Conservation (phyloP, 2,329 filamentous ascomycete genomes). For the Pseudogymnoascus sp. region DNA sequence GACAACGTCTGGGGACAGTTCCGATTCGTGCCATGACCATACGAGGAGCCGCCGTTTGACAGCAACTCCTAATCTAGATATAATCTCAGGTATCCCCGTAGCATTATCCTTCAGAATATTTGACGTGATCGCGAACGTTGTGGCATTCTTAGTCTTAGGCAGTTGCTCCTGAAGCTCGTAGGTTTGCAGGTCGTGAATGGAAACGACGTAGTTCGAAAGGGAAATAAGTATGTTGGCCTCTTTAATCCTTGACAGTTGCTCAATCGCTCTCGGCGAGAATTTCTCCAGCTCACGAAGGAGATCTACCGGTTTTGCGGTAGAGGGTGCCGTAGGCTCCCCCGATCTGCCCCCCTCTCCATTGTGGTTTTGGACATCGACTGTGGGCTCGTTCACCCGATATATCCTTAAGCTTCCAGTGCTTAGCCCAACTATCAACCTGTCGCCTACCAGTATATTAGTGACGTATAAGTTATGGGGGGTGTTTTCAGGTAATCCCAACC, state of each 20-base stretch:
- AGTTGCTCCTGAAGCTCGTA: conserved; percentile 77
- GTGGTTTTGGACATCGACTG: conserved; percentile 33
- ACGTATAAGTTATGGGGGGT: neutral
- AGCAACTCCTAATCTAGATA: conserved; percentile 82
- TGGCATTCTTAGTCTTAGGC: conserved; percentile 76
- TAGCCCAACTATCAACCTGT: conserved; percentile 83
- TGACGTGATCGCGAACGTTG: conserved; percentile 84
- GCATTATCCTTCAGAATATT: conserved; percentile 87
- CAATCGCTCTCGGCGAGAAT: conserved; percentile 82
- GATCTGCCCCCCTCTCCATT: conserved; percentile 28
- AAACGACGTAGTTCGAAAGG: conserved; percentile 81
- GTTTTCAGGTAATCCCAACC: conserved; percentile 41
- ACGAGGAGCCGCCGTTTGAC: conserved; percentile 83
- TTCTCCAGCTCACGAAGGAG: conserved; percentile 86
- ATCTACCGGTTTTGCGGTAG: conserved; percentile 56
- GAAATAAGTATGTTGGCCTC: conserved; percentile 88
- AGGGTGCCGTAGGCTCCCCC: conserved; percentile 20
- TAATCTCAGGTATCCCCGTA: conserved; percentile 85
- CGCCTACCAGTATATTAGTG: conserved; percentile 44
- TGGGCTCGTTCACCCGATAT: conserved; percentile 74
- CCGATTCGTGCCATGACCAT: conserved; percentile 96
- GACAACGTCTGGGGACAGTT: conserved; percentile 62
- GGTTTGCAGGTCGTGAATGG: conserved; percentile 78
- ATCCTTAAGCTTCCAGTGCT: conserved; percentile 83
- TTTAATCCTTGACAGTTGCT: conserved; percentile 92